These are phyloP conservation scores for Leccinum solheimii DNA, from an alignment of 1,284 basidiomycete species.

Conservation along the genomic window DNA sequence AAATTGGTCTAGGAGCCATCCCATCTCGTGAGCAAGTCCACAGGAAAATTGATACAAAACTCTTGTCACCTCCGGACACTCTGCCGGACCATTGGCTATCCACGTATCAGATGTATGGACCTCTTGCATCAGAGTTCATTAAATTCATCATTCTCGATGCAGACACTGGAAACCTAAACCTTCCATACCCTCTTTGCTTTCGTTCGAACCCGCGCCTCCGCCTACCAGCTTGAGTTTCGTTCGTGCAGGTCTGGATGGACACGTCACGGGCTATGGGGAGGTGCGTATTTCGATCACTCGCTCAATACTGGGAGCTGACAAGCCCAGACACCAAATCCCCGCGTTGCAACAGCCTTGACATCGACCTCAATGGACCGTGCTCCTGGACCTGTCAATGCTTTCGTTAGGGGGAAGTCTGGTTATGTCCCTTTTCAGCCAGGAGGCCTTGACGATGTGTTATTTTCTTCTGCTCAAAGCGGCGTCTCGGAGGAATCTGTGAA, in stretches of 20 bases:
- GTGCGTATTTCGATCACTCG: conserved; percentile 35
- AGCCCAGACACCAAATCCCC: conserved; percentile 53
- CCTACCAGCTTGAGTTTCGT: conserved; percentile 80
- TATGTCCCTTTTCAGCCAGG: conserved; percentile 93
- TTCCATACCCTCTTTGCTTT: conserved; percentile 62
- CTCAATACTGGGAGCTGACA: conserved; percentile 7
- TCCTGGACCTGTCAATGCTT: conserved; percentile 74
- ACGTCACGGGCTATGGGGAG: conserved; percentile 80
- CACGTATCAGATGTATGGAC: conserved; percentile 70
- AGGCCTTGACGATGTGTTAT: conserved; percentile 68
- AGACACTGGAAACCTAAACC: conserved; percentile 73
- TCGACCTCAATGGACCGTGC: conserved; percentile 85
- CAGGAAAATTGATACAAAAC: conserved; percentile 63
- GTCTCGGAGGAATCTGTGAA: conserved; percentile 39
- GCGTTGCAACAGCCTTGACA: conserved; percentile 58
- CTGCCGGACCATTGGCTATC: conserved; percentile 73
- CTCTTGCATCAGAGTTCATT: conserved; percentile 5
- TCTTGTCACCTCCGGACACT: conserved; percentile 63
- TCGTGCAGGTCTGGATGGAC: conserved; percentile 76
- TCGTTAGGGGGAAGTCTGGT: conserved; percentile 91
- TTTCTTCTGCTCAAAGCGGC: conserved; percentile 38
- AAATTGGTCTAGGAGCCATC: conserved; percentile 54
- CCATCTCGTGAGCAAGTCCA: conserved; percentile 62
- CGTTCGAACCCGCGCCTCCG: conserved; percentile 66
- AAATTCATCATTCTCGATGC: conserved; percentile 26